Base-by-base conservation (phyloP, 345 rosid species). In the Hirschfeldia incana region DNA sequence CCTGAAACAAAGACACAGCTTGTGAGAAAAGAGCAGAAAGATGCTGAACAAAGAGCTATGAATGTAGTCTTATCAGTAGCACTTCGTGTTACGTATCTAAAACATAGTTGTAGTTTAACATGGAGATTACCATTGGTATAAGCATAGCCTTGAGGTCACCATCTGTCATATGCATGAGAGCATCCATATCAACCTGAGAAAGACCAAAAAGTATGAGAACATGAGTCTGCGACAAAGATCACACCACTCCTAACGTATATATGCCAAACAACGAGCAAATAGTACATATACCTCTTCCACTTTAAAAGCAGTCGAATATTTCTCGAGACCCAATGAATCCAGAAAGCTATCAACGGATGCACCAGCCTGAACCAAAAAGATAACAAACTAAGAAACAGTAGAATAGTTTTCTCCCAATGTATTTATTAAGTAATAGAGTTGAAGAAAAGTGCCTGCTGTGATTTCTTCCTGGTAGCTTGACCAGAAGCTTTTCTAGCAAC, bases 141-240 rank as follows among this genome's bases (percentile, higher is more conserved):
- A 97, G 92, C 82, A 95, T 65, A 83, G 92, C 97, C 85, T 91
- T 95, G 73, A 93, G 94, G 79, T 95, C 99, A 61, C 87, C 97
- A 83, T 95, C 99, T 69, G 84, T 88, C 99, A 95, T 95, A 88
- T 95, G 99, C 44, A 87, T 68, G 71, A 95, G 97, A 65, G 99
- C 94, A 28, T 93, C 82, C 99, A 95, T 95, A 83, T 95, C 99
- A 78, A 95, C 98, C 98, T 95, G 84, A 58, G 80, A 36, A 85
- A 57, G 61, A 69, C 28, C 13, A 6, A 72, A 70, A 59, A 58
- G 8, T 49, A 69, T 26, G 58, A 62, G 59, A 15, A 70, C 28
- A 36, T 69, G 51, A 55, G 60, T 30, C 49, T 60, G 42, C 64
- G 46, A 74, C 65, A 61, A 42, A 42, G 57, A 34, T 62, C 62